Conservation (phyloP, 768 basidiomycete genomes). For the Lactarius trivialis region DNA sequence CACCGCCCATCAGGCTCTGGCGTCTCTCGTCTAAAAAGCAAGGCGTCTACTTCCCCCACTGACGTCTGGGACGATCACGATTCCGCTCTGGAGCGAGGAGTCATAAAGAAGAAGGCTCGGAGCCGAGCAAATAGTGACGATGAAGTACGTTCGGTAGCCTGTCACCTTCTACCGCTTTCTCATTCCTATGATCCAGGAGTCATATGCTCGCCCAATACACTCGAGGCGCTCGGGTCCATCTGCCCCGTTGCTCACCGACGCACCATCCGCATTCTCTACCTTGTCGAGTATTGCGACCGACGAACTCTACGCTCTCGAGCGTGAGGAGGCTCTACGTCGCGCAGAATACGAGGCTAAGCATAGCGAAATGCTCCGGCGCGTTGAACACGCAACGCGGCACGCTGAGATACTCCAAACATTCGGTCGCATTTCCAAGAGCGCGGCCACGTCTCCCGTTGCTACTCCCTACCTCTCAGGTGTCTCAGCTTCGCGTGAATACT, state of each 20-base stretch:
- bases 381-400: constrained; percentile 35
- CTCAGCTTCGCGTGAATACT: constrained; percentile 12
- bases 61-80: constrained; percentile 22
- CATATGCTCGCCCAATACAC: constrained; percentile 34
- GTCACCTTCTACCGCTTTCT: neutral
- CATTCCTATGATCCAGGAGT: constrained; percentile 28
- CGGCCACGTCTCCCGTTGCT: constrained; percentile 19
- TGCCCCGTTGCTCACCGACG: constrained; percentile 27
- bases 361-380: constrained; percentile 35
- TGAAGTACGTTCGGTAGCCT: constrained; percentile 54
- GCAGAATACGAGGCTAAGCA: constrained; percentile 55
- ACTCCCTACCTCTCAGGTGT: constrained; percentile 15
- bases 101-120: constrained; percentile 46
- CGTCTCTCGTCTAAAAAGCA: constrained; percentile 9
- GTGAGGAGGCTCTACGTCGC: constrained; percentile 61
- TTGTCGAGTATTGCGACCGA: constrained; percentile 77
- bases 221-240: constrained; percentile 1
- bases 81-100: constrained; percentile 2
- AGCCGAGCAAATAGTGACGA: constrained; percentile 77
- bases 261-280: constrained; percentile 41
- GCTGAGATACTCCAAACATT: constrained; percentile 37
- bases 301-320: constrained; percentile 84
- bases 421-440: constrained; percentile 26
- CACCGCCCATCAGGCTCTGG: constrained; percentile 26
- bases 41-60: constrained; percentile 4